Base-by-base conservation (phyloP, 2,329 filamentous ascomycete genomes). In the Balansia obtecta region DNA sequence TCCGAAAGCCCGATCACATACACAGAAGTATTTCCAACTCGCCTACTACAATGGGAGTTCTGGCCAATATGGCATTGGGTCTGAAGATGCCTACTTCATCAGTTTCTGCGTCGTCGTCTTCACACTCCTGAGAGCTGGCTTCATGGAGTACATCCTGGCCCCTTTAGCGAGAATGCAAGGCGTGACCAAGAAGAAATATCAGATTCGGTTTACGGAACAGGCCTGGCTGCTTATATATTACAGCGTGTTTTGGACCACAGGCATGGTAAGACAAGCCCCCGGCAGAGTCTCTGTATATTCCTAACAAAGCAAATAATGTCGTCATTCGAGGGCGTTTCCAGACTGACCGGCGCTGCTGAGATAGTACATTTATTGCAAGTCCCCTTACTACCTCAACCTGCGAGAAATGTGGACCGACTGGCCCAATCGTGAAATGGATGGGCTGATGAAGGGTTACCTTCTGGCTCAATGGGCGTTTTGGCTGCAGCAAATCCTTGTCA, bases 401-500 rank as follows among this genome's bases (percentile, higher is more conserved):
- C 71, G 74, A 53, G 82, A 86, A 52, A 75, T 97, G 43, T 98
- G 91, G 91, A 80, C 81, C 33, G 75, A 83, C 61, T 97, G 88
- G 83, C 93, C 93, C 1, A 76, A 80, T 57, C 80, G 89, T 46
- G 83, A 93, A 61, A 73, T 95, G 52, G 73, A 74, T n/a, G 83
- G 83, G 7, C 66, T 86, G 18, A 81, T 86, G 70, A 97, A 97
- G 71, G 82, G 80, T 66, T 98, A 98, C 68, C 86, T 95, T 61
- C 76, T 98, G 22, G 83, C 84, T 16, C 91, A 97, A 66, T 86
- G 90, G 68, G 84, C 86, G 15, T 97, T 96, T 67, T 96, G 89
- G 86, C 67, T 96, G 44, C 91, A 97, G 70, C 90, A 96, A 69
- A 85, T 97, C 56, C 73, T 96, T 33, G 88, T 96, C 49, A 86